phyloP scores from a whole-genome alignment of 306 rosid genomes.

The Lathyrus tuberosus region DNA sequence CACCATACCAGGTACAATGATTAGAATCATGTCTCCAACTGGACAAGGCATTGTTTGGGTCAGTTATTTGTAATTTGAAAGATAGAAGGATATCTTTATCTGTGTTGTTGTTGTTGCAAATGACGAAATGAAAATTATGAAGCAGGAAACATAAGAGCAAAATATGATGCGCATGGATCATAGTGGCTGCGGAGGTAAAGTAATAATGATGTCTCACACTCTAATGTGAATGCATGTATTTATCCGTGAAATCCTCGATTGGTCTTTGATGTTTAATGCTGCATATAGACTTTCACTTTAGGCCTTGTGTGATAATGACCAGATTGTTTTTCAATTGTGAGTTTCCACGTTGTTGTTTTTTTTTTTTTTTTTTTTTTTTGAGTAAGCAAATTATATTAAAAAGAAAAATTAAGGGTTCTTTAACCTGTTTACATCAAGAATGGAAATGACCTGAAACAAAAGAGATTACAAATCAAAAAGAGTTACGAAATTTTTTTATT shows the following conservation, averaged over 20 bases:
- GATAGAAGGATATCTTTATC: conserved; percentile 43
- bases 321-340: too few relatives aligned
- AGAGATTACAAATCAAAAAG: too few relatives aligned
- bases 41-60: conserved; percentile 34
- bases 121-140: conserved; percentile 16
- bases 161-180: neutral
- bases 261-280: neutral
- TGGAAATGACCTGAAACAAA: too few relatives aligned
- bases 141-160: conserved; percentile 27
- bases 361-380: too few relatives aligned
- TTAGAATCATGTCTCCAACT: conserved; percentile 28
- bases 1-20: conserved; percentile 47
- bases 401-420: too few relatives aligned
- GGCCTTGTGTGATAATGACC: neutral
- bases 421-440: too few relatives aligned
- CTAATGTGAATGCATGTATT: neutral
- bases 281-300: neutral
- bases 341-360: too few relatives aligned
- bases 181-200: neutral
- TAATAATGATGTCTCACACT: neutral
- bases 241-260: neutral
- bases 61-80: conserved; percentile 41
- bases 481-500: too few relatives aligned
- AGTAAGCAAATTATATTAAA: too few relatives aligned
- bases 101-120: neutral